Evolutionary conservation across 129 eudicot species (phyloP).

Genomic region (Scalesia atractyloides): DNA sequence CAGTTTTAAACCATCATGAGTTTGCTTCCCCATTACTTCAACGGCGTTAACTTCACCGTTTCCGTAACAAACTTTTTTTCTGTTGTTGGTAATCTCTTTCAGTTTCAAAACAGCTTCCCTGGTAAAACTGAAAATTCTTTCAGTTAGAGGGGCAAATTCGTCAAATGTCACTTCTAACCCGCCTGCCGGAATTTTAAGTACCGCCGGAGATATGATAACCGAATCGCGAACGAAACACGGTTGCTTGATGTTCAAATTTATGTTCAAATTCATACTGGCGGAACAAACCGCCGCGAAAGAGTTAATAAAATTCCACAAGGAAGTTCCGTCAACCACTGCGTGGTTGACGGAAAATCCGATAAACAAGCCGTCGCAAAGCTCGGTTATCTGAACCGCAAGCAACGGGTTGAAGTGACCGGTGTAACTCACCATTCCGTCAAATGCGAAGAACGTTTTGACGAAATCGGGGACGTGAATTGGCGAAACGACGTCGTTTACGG

Average conservation of each 20-base stretch:
- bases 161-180: conserved; percentile 67
- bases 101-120: conserved; percentile 61
- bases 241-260: conserved; percentile 34
- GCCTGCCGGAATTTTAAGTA: conserved; percentile 52
- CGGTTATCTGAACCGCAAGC: conserved; percentile 73
- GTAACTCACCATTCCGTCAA: conserved; percentile 59
- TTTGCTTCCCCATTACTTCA: conserved; percentile 70
- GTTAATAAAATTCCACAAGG: conserved; percentile 80
- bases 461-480: conserved; percentile 49
- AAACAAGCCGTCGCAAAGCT: conserved; percentile 68
- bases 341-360: conserved; percentile 76
- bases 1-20: conserved; percentile 48
- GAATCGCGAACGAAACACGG: conserved; percentile 66
- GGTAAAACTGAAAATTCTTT: conserved; percentile 71
- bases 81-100: conserved; percentile 48
- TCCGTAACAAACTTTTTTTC: conserved; percentile 15
- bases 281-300: conserved; percentile 49
- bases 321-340: conserved; percentile 83
- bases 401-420: conserved; percentile 71
- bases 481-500: conserved; percentile 39
- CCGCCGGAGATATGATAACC: conserved; percentile 55
- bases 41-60: conserved; percentile 48
- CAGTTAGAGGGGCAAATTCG: conserved; percentile 55
- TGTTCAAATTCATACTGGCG: conserved; percentile 8
- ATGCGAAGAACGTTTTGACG: conserved; percentile 57